Evolutionary conservation across 441 rosid species (phyloP).

Genomic region (Gossypium schwendimanii): DNA sequence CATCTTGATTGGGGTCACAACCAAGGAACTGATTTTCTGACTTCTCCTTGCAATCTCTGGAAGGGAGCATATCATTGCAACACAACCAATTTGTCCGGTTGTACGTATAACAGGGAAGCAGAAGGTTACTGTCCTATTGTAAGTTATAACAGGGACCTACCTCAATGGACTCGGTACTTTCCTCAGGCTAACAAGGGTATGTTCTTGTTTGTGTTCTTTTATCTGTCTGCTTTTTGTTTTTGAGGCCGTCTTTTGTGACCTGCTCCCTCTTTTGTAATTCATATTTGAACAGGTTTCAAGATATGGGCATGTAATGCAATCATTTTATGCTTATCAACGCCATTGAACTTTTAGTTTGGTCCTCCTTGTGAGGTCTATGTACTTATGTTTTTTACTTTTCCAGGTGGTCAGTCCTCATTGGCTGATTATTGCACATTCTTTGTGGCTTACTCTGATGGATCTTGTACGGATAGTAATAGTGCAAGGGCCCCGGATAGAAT

Average conservation of each 20-base stretch:
- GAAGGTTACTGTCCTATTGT: constrained; percentile 98
- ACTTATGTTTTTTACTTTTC: constrained; percentile 19
- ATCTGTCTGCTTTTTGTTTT: neutral
- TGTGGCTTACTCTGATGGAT: constrained; percentile 98
- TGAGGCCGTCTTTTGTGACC: neutral
- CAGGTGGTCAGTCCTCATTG: constrained; percentile 98
- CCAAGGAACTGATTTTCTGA: constrained; percentile 92
- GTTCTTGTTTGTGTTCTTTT: neutral
- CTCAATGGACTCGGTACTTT: constrained; percentile 96
- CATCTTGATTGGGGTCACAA: constrained; percentile 95
- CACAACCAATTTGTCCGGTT: constrained; percentile 85
- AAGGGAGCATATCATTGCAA: constrained; percentile 95
- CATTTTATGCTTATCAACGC: neutral
- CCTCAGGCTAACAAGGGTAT: constrained; percentile 94
- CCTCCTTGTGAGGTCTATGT: neutral
- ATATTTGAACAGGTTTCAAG: neutral
- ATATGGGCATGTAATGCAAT: neutral
- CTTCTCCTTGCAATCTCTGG: constrained; percentile 92
- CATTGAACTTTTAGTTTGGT: neutral
- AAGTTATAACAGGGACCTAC: constrained; percentile 88
- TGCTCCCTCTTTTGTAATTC: no score
- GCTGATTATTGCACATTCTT: constrained; percentile 98
- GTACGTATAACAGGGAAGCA: constrained; percentile 98
- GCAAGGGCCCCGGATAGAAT: constrained; percentile 93
- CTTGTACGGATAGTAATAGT: constrained; percentile 87